Conservation (phyloP, 2,329 filamentous ascomycete genomes). For the Fusarium robinianum region DNA sequence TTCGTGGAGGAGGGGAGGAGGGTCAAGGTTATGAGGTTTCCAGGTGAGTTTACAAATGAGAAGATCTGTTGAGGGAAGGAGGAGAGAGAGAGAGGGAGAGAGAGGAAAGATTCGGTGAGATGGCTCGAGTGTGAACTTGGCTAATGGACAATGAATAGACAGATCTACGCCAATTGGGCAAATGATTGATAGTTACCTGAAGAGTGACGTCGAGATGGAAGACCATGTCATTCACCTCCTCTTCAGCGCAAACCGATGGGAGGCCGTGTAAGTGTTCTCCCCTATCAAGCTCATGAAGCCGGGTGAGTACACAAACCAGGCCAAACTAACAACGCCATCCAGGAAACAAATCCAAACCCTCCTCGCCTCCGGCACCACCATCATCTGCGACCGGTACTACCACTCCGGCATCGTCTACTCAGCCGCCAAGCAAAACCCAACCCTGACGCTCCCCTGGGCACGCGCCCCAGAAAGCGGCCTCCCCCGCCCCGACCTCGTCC, state of each 20-base stretch:
- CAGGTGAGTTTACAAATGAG: slow-evolving; percentile 51
- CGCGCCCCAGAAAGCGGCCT: slow-evolving; percentile 83
- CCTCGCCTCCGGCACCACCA: slow-evolving; percentile 68
- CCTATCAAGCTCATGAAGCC: not conserved
- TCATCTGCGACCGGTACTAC: slow-evolving; percentile 92
- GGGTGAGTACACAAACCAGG: not conserved
- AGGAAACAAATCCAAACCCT: slow-evolving; percentile 57
- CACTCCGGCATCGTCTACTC: slow-evolving; percentile 94
- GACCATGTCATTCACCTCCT: slow-evolving; percentile 90
- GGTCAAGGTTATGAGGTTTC: slow-evolving; percentile 61
- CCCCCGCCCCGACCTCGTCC: slow-evolving; percentile 81
- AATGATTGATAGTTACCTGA: slow-evolving; percentile 84
- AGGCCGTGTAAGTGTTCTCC: slow-evolving; percentile 58
- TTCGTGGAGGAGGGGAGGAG: slow-evolving; percentile 54
- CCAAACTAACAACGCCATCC: slow-evolving; percentile 6
- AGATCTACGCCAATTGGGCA: slow-evolving; percentile 82
- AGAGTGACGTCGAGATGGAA: slow-evolving; percentile 71
- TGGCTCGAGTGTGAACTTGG: not conserved
- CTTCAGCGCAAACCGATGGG: slow-evolving; percentile 92
- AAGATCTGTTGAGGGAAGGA: not conserved
- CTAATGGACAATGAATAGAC: slow-evolving; percentile 54
- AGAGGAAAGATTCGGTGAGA: not conserved
- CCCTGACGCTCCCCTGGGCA: slow-evolving; percentile 76
- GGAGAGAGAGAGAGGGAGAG: not conserved
- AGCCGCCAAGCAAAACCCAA: slow-evolving; percentile 78